phyloP scores from a whole-genome alignment of 306 rosid genomes.

The Cicer chorassanicum region DNA sequence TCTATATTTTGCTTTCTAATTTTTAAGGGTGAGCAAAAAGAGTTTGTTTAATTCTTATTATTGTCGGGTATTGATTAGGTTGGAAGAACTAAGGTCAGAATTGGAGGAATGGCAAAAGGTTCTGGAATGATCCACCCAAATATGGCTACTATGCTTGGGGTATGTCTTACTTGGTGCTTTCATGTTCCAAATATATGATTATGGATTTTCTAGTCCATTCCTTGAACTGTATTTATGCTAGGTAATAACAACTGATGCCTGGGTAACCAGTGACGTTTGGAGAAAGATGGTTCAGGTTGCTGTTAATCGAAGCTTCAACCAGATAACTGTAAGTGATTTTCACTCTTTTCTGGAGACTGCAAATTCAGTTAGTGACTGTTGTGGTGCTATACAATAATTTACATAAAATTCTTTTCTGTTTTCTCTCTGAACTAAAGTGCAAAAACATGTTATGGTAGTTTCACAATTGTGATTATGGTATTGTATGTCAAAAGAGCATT shows the following conservation, averaged over 20 bases:
- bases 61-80: conserved; percentile 58
- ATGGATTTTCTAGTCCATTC: conserved; percentile 29
- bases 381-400: conserved; percentile 25
- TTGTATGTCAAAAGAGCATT: conserved; percentile 31
- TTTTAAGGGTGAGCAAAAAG: conserved; percentile 4
- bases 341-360: conserved; percentile 24
- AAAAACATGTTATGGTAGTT: conserved; percentile 18
- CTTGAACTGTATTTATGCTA: conserved; percentile 43
- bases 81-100: conserved; percentile 68
- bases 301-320: conserved; percentile 93
- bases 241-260: conserved; percentile 95
- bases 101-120: conserved; percentile 99
- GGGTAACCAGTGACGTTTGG: conserved; percentile 78
- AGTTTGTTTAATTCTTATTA: conserved; percentile 30
- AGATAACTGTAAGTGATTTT: conserved; percentile 73
- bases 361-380: conserved; percentile 20
- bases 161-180: conserved; percentile 52
- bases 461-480: conserved; percentile 28
- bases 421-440: conserved; percentile 24
- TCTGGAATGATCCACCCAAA: conserved; percentile 99
- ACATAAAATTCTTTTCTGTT: not conserved
- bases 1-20: conserved; percentile 16
- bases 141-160: conserved; percentile 99
- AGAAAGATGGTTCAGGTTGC: conserved; percentile 85
- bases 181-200: conserved; percentile 15